Conservation (phyloP, 75 land plant genomes). For the Cryptomeria japonica region DNA sequence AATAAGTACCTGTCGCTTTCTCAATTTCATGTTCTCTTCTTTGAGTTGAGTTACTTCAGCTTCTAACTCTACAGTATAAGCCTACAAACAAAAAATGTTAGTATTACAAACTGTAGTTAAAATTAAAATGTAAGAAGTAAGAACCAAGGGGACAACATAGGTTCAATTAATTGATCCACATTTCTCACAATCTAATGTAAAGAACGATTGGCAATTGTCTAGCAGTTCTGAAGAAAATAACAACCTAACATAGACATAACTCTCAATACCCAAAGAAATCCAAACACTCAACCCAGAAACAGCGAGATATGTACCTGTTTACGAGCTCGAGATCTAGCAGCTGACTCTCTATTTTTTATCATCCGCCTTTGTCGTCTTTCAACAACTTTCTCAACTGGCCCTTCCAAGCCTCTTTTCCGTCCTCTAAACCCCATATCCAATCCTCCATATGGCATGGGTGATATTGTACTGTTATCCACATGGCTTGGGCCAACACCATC, state of each 20-base stretch:
- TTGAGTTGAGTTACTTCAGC: constrained; percentile 75
- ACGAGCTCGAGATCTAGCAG: constrained; percentile 92
- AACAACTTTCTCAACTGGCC: constrained; percentile 83
- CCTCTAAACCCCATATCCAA: constrained; percentile 19
- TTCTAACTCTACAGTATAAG: constrained; percentile 83
- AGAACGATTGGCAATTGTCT: neutral
- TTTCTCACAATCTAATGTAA: neutral
- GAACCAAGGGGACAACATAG: neutral
- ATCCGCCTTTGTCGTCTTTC: constrained; percentile 91
- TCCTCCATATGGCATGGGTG: constrained; percentile 14
- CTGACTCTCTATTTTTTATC: constrained; percentile 97
- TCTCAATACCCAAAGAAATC: neutral
- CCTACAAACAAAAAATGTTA: constrained; percentile 37
- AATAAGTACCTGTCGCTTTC: constrained; percentile 18
- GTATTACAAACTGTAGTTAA: neutral
- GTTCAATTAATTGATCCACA: neutral
- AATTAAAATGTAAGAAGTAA: neutral
- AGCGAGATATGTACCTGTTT: constrained; percentile 61
- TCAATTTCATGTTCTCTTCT: constrained; percentile 61
- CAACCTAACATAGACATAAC: neutral
- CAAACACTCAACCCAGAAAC: neutral
- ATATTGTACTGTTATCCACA: constrained; percentile 7
- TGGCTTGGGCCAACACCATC: constrained; percentile 41
- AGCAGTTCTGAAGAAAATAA: neutral
- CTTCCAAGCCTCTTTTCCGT: constrained; percentile 52